Evolutionary conservation across 1,139 yeast genomes (phyloP).

Genomic region (Taiozyma sp.): DNA sequence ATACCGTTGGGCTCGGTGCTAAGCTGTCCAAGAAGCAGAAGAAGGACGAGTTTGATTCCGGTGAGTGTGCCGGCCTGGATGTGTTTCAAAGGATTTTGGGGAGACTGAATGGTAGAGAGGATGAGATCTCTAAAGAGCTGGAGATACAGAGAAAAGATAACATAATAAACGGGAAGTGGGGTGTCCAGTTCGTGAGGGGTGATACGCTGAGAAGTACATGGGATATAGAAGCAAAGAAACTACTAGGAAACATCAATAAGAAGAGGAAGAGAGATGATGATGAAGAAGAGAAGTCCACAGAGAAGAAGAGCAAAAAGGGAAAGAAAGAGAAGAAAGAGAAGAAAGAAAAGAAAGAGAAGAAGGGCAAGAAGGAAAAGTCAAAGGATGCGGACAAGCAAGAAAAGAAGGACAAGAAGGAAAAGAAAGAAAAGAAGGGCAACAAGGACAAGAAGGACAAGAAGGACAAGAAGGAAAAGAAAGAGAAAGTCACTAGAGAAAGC

Average conservation of each 20-base stretch:
- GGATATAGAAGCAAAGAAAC: constrained; percentile 55
- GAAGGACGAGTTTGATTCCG: constrained; percentile 64
- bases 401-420: constrained; percentile 27
- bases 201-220: constrained; percentile 81
- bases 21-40: constrained; percentile 53
- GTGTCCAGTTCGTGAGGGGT: constrained; percentile 82
- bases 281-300: constrained; percentile 27
- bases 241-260: constrained; percentile 28
- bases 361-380: constrained; percentile 19
- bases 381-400: constrained; percentile 7
- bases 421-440: constrained; percentile 30
- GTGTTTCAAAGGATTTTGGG: constrained; percentile 90
- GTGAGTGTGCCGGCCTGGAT: constrained; percentile 87
- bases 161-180: constrained; percentile 77
- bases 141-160: constrained; percentile 64
- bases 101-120: constrained; percentile 74
- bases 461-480: constrained; percentile 24
- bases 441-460: constrained; percentile 16
- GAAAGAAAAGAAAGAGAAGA: constrained; percentile 24
- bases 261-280: constrained; percentile 30
- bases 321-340: constrained; percentile 25
- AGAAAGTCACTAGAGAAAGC: constrained; percentile 33
- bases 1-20: constrained; percentile 85
- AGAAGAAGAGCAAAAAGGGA: constrained; percentile 25
- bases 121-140: constrained; percentile 50